Evolutionary conservation across 2,329 filamentous ascomycete species (phyloP), one percentile per base, ranked within the genome.

Genomic region (Microcyclospora tardicrescens): DNA sequence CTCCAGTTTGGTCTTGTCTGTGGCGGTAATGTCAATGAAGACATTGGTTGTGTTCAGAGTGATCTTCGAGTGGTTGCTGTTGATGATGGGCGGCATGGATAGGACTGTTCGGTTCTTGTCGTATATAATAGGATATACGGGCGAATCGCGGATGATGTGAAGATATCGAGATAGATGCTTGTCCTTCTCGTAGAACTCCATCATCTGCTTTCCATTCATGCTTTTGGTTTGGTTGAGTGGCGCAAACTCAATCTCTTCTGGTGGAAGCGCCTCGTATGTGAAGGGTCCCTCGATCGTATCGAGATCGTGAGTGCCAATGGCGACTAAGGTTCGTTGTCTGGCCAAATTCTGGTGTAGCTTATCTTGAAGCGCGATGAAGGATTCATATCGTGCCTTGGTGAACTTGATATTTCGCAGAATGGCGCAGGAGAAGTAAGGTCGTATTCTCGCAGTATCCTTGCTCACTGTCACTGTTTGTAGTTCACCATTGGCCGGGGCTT

Each of bases 311-410:
- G 91, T 98, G 52, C 91, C 91, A 57, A 98, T 95, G 15, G 89
- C 83, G n/a, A 95, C 89, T 34, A 98, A 67, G 1, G 89, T 95
- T 54, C 91, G 72, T 63, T 96, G 84, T 45, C 91, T 78, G 35
- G 91, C 93, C 49, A 98, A 69, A 59, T 98, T 98, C 61, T 89
- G 82, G 67, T 98, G 91, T 35, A 98, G 75, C 69, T 98, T 98
- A 67, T 98, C 93, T 67, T 98, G 91, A 35, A 98, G 73, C 40
- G 81, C 76, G 59, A 98, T 98, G 81, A 98, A 98, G 56, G 86
- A 95, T 52, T 93, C 84, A 62, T 98, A 98, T 49, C 82, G 75
- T 50, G 80, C 84, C 67, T 91, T 73, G 52, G 84, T 87, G 71
- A 98, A 96, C 56, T 79, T 85, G 68, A 98, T 74, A 59, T 86